Evolutionary conservation across 2,329 filamentous ascomycete genomes (phyloP), one percentile per base, ranked within the genome.

Genomic region (Alternaria triticina): DNA sequence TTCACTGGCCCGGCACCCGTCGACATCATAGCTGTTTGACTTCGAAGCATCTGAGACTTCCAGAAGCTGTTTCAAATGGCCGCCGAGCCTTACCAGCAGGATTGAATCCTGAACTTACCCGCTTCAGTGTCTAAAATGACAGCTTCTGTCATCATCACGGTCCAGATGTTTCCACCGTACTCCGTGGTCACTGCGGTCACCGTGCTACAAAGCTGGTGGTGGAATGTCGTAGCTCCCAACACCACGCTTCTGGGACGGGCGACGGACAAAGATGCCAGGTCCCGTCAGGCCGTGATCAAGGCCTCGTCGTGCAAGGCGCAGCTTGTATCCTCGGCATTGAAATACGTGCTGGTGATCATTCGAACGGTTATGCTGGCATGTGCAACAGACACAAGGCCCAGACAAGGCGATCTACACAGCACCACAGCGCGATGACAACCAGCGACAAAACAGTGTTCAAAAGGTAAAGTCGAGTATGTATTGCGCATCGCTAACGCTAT

Each of bases 11-110:
- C 28, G 25, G 54, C 55, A 54, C n/a, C 36, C 54, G 45, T 60
- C 50, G 57, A 46, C 59, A 56, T 52, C 28, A n/a, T 50, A 43
- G 65, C 60, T 70, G 65, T 65, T 64, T 56, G 63, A 57, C 57
- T 66, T 64, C 45, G 27, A 65, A 51, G 58, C 58, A 47, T 55
- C 54, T 61, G 63, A 68, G 55, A 67, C 70, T 69, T 74, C 70
- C 65, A 71, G 62, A 70, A 74, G 62, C 52, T 51, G 69, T 74
- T 74, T 74, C 72, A 71, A 44, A 55, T 36, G 25, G n/a, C 17
- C 36, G 44, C 46, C 52, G 44, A 52, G 54, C 54, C 54, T 49
- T 11, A 7, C 59, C 10, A 40, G 36, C 47, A 50, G 30, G 44
- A 44, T 23, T 10, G 22, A 49, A n/a, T n/a, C 59, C 36, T 43